These are phyloP conservation scores for Clonostachys sp. DNA, from an alignment of 2,329 filamentous ascomycete genomes.

Conservation along the genomic window DNA sequence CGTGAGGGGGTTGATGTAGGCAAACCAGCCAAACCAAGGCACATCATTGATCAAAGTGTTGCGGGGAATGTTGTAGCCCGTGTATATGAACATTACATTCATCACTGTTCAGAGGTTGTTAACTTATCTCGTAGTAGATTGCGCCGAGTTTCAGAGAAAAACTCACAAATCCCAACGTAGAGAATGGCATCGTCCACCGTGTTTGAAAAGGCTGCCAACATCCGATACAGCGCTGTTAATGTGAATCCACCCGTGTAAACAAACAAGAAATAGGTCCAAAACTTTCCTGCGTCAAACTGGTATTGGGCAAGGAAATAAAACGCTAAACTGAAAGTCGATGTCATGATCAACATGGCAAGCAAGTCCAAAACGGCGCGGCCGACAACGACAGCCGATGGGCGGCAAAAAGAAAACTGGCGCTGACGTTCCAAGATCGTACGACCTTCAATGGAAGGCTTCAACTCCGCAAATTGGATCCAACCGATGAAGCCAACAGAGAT, in stretches of 20 bases:
- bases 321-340: slow-evolving; percentile 63
- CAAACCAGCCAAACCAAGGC: slow-evolving; percentile 69
- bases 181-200: slow-evolving; percentile 60
- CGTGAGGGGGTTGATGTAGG: slow-evolving; percentile 58
- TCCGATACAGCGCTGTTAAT: slow-evolving; percentile 52
- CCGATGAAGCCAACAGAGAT: slow-evolving; percentile 46
- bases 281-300: slow-evolving; percentile 57
- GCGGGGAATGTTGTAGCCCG: slow-evolving; percentile 57
- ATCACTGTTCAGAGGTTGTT: slow-evolving; percentile 27
- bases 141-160: no score
- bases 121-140: no score
- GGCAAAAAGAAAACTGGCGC: slow-evolving; percentile 44
- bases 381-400: slow-evolving; percentile 48
- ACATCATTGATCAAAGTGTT: slow-evolving; percentile 46
- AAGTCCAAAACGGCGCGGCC: slow-evolving; percentile 54
- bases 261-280: slow-evolving; percentile 62
- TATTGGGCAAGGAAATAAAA: slow-evolving; percentile 76
- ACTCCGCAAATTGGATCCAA: slow-evolving; percentile 71
- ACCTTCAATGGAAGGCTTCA: slow-evolving; percentile 72
- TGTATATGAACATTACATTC: slow-evolving; percentile 60
- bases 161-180: slow-evolving; percentile 36
- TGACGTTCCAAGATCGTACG: slow-evolving; percentile 52
- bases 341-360: slow-evolving; percentile 54
- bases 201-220: slow-evolving; percentile 51
- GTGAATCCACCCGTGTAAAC: slow-evolving; percentile 50